Conservation (phyloP, 176 grass and related monocot species). For the Triticum monococcum region DNA sequence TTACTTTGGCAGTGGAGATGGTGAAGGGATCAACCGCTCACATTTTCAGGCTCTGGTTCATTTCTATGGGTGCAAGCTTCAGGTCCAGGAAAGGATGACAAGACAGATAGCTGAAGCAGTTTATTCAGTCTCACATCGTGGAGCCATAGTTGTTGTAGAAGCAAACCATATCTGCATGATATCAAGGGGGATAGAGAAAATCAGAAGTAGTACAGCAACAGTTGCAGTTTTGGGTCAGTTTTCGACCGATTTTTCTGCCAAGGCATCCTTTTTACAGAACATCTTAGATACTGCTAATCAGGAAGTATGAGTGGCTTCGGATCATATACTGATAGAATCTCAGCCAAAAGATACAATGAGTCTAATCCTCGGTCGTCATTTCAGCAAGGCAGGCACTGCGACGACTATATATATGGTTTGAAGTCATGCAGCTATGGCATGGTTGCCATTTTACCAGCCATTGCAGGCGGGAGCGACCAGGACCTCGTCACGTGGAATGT, state of each 20-base stretch:
- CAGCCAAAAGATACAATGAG: neutral
- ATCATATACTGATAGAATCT: neutral
- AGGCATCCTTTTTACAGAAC: constrained; percentile 59
- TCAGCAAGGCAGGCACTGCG: neutral
- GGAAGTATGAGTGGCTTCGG: constrained; percentile 11
- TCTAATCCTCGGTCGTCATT: neutral
- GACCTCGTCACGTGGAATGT: neutral
- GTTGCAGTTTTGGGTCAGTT: constrained; percentile 87
- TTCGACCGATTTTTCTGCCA: constrained; percentile 52
- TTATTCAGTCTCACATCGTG: constrained; percentile 39
- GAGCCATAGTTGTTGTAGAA: constrained; percentile 86
- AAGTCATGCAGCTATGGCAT: constrained; percentile 10
- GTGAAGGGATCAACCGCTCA: constrained; percentile 45
- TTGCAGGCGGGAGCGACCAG: neutral
- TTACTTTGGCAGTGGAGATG: constrained; percentile 42
- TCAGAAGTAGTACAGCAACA: constrained; percentile 83
- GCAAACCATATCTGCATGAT: constrained; percentile 95
- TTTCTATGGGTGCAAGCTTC: constrained; percentile 89
- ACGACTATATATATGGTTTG: neutral
- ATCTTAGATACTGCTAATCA: constrained; percentile 38
- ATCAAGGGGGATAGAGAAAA: constrained; percentile 92
- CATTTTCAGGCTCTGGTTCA: constrained; percentile 72
- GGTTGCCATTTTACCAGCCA: neutral
- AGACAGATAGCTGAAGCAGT: constrained; percentile 96
- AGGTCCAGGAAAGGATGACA: constrained; percentile 98